A percentile compares a stretch with the other conserved stretches of the same genome.
These are phyloP conservation scores for Kokia cookei DNA, from an alignment of 441 rosid species.

Conservation along the genomic window DNA sequence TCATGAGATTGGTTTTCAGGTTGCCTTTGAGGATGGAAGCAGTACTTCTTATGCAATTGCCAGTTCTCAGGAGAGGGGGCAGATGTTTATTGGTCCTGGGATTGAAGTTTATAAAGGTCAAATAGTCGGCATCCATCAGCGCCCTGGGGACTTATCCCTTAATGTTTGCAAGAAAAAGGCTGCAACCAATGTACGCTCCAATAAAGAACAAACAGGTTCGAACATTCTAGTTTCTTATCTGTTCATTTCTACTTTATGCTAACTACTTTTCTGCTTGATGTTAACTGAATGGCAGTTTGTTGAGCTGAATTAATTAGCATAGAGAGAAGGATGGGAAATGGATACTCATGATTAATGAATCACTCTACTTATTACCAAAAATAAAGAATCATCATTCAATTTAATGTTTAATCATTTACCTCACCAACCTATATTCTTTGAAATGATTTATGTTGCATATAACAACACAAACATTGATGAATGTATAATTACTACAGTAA, in stretches of 20 bases:
- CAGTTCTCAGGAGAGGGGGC: constrained; percentile 91
- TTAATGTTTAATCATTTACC: background rate
- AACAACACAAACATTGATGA: background rate
- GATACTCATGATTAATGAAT: background rate
- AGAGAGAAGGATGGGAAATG: background rate
- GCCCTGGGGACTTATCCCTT: constrained; percentile 82
- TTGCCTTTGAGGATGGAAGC: constrained; percentile 85
- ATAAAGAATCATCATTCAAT: background rate
- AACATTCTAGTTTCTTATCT: constrained; percentile 3
- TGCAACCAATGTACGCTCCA: constrained; percentile 88
- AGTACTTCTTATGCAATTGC: constrained; percentile 81
- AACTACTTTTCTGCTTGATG: background rate
- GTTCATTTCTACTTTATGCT: background rate
- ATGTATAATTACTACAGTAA: background rate
- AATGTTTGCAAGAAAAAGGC: constrained; percentile 97
- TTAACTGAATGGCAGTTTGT: background rate
- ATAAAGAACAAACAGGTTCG: constrained; percentile 80
- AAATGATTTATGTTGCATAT: background rate
- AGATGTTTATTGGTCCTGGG: constrained; percentile 83
- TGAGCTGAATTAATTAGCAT: background rate
- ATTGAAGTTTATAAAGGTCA: constrained; percentile 86
- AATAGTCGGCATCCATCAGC: constrained; percentile 90
- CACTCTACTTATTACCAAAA: background rate
- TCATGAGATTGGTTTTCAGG: constrained; percentile 42
- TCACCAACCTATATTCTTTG: background rate